Base-by-base conservation (phyloP, 352 stramenopile species). In the Pythium volutum region DNA sequence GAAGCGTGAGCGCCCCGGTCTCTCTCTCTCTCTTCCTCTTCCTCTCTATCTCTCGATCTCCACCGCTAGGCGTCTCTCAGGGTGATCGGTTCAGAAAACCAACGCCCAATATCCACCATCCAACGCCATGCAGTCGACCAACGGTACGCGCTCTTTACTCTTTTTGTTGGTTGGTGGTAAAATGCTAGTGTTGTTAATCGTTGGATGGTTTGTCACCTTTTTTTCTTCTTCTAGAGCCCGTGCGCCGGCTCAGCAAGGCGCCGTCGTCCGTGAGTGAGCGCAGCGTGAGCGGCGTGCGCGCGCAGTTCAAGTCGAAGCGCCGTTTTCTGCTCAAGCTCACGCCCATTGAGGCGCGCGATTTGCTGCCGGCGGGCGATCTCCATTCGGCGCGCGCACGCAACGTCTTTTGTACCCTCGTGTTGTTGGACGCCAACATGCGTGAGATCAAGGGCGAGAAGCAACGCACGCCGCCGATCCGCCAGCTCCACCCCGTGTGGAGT, bases 391-490 rank as follows among this genome's bases (percentile, higher is more conserved):
- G 84, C 36, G 61, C 63, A 8, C 84, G 83, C 34, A 93, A 95
- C 42, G 70, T 85, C 9, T 95, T 85, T 73, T 95, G 86, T 53
- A 95, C 86, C 18, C 55, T 95, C 22, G 85, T 95, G 67, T 70
- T 95, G 31, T 58, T 95, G 54, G 85, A 95, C 69, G 82, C 77
- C 29, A 78, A 95, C 50, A 89, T 90, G 73, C 79, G 77, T 11
- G 86, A 95, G 66, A 93, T 95, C 62, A 90, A 90, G 59, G 86
- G 86, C 50, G 86, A 95, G 71, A 95, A 95, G 66, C 83, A 92
- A 64, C 83, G 86, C 51, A 95, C 86, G 50, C 86, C 86, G 1
- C 70, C 79, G 6, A 54, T 93, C 59, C 70, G 78, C 0, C 70
- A 87, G 38, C 23, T 65, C 7, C 83, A 82, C 47, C 86, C 86